Evolutionary conservation across 2,329 filamentous ascomycete genomes (phyloP).

Genomic region (Purpureocillium lavendulum): DNA sequence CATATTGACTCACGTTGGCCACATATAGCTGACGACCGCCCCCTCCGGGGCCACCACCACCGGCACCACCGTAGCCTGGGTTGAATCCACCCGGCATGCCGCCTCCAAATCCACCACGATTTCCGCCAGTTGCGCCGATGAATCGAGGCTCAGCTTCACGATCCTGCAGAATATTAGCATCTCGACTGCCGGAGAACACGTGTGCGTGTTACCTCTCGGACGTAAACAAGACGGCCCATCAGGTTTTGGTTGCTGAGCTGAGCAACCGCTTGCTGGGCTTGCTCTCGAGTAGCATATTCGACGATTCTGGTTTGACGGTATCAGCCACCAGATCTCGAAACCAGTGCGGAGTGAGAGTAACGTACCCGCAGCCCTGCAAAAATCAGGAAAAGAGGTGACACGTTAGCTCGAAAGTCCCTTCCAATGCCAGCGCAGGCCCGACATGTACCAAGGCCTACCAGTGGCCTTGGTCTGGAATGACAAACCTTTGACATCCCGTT

Average conservation of each 20-base stretch:
- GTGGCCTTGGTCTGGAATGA: conserved; percentile 46
- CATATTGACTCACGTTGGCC: conserved; percentile 78
- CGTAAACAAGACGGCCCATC: conserved; percentile 97
- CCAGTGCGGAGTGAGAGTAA: conserved; percentile 15
- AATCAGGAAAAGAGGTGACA: conserved; percentile 67
- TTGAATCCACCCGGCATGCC: conserved; percentile 46
- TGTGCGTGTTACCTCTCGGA: conserved; percentile 68
- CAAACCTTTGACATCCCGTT: conserved; percentile 99
- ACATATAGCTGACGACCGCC: conserved; percentile 88
- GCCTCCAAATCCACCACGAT: conserved; percentile 54
- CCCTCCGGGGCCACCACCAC: conserved; percentile 36
- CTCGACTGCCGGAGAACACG: conserved; percentile 3
- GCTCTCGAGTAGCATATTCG: conserved; percentile 99
- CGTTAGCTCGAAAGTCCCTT: neutral
- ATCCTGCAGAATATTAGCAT: conserved; percentile 51
- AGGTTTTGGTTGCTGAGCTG: conserved; percentile 98
- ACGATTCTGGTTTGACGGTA: conserved; percentile 66
- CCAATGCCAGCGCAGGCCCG: no score
- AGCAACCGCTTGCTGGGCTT: conserved; percentile 95
- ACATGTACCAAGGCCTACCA: neutral
- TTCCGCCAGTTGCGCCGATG: conserved; percentile 61
- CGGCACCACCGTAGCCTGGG: conserved; percentile 45
- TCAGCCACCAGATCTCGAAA: neutral
- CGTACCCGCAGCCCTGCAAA: conserved; percentile 99
- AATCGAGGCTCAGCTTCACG: conserved; percentile 97